phyloP scores from a whole-genome alignment of 2,329 filamentous ascomycete species.

The Anisogramma anomala region DNA sequence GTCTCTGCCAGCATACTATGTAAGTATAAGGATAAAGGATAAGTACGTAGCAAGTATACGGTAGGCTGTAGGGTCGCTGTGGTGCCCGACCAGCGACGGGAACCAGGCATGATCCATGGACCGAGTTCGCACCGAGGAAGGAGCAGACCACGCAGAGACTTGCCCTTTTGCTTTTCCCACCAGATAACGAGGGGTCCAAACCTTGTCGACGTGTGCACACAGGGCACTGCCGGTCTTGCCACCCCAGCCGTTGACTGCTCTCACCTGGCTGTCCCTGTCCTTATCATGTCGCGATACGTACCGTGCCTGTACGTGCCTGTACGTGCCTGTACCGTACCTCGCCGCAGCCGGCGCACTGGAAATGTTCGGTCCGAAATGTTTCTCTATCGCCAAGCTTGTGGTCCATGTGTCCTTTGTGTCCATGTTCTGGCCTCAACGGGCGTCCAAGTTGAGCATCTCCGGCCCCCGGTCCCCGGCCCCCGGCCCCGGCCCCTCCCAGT shows the following conservation, averaged over 20 bases:
- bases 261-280: conserved; percentile 13
- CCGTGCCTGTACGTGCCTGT: no score
- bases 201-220: conserved; percentile 12
- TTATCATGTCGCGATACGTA: conserved; percentile 10
- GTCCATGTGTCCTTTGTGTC: conserved; percentile 5
- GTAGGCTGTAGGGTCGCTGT: no score
- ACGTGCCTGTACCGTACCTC: no score
- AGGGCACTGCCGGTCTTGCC: conserved; percentile 11
- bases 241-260: conserved; percentile 11
- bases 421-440: no score
- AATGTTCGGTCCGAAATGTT: conserved; percentile 5
- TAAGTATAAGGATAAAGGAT: no score
- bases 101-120: conserved; percentile 31
- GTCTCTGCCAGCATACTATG: no score
- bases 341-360: conserved; percentile 9
- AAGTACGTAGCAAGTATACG: no score
- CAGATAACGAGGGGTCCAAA: conserved; percentile 16
- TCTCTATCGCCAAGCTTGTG: conserved; percentile 11
- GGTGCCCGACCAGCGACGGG: no score
- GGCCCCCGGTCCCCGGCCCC: background rate
- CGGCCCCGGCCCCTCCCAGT: background rate
- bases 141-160: no score
- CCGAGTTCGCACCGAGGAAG: no score
- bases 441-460: conserved; percentile 4
- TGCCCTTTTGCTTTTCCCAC: conserved; percentile 10